Evolutionary conservation across 106 monocot species (phyloP).

Genomic region (Dendrobium catenatum): DNA sequence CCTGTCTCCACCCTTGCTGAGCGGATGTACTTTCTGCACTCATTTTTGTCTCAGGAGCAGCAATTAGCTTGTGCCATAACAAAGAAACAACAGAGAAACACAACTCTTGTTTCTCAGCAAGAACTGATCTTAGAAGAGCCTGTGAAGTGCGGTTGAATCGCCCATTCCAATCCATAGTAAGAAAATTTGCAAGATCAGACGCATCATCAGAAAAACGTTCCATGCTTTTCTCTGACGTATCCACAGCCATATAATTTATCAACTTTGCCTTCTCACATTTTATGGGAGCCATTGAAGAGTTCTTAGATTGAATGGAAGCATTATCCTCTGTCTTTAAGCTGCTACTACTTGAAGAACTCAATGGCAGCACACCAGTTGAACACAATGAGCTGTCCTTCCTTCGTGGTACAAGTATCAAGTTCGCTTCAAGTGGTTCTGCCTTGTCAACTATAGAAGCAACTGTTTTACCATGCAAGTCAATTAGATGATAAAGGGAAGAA

Average conservation of each 20-base stretch:
- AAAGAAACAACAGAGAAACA: constrained; percentile 96
- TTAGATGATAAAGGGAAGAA: constrained; percentile 88
- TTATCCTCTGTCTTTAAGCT: constrained; percentile 13
- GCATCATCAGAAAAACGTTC: constrained; percentile 65
- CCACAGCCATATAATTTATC: constrained; percentile 25
- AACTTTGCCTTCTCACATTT: constrained; percentile 24
- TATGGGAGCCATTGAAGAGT: constrained; percentile 19
- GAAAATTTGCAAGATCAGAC: constrained; percentile 90
- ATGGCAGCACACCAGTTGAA: constrained; percentile 16
- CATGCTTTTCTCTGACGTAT: constrained; percentile 47
- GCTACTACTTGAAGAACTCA: constrained; percentile 11
- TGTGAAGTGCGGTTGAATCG: constrained; percentile 55
- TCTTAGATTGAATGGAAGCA: constrained; percentile 17
- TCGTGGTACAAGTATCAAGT: constrained; percentile 33
- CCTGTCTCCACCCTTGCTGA: constrained; percentile 97
- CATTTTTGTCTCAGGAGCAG: constrained; percentile 84
- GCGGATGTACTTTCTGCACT: constrained; percentile 85
- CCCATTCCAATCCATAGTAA: constrained; percentile 67
- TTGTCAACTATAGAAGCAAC: constrained; percentile 86
- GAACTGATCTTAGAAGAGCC: constrained; percentile 61
- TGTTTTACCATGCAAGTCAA: constrained; percentile 91
- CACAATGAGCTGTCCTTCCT: constrained; percentile 25
- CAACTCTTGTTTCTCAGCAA: constrained; percentile 78
- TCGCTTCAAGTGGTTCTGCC: constrained; percentile 74
- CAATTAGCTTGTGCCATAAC: constrained; percentile 91